Base-by-base conservation (phyloP, 78 protist genomes). In the Anaeramoeba flamelloides region DNA sequence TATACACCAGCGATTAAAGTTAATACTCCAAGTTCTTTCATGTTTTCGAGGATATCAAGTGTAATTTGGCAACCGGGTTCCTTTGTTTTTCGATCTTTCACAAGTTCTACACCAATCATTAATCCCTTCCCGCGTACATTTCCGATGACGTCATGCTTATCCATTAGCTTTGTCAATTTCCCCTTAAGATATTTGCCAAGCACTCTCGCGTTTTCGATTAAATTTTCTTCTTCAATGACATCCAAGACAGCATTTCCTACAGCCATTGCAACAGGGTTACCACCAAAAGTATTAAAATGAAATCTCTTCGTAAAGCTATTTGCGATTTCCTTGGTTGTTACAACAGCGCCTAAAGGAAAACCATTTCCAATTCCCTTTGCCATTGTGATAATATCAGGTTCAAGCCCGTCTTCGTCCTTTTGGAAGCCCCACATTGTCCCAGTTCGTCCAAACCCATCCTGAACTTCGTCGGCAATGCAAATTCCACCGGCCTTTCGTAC, bases 391-490 rank as follows among this genome's bases (percentile, higher is more conserved):
- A 90, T 89, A 82, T 90, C 91, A 3, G 88, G 91, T 1, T 34
- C 53, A 34, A 76, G 88, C 74, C 38, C 77, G n/a, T n/a, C n/a
- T n/a, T n/a, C n/a, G n/a, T n/a, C n/a, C n/a, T n/a, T 34, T 38
- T 85, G 82, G 40, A 88, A 90, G 30, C 83, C 89, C 93, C 91
- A 88, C n/a, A 80, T 22, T 1, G 80, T 3, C 36, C 94, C 94
- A 1, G 34, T 30, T 34, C 94, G 78, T 30, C 92, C 92, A 74
- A 90, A 84, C 0, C 94, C 94, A 0, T 77, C 75, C 79, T 91
- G 94, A 53, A 91, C 94, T 81, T 91, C 94, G 75, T 91, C 94
- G 75, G 88, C 86, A 33, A 91, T 41, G 85, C 91, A 87, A 39
- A 91, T 69, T 34, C 89, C 94, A 36, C 94, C 94, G 53, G 1